These are phyloP conservation scores for Cucumis cinereus DNA, from an alignment of 306 rosid species.

Conservation along the genomic window DNA sequence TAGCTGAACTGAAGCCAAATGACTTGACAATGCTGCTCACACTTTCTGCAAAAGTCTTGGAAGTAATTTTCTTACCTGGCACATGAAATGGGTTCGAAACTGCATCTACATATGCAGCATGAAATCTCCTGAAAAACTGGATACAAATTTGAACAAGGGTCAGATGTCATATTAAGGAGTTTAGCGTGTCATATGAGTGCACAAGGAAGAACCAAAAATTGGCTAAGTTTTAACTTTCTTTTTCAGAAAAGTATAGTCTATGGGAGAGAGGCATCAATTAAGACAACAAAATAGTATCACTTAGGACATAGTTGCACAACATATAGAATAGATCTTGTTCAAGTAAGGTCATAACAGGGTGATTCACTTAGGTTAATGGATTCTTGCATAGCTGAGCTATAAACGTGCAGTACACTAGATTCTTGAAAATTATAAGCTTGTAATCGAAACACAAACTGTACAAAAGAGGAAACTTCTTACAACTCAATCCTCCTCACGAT, in stretches of 20 bases:
- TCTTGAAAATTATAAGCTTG: background rate
- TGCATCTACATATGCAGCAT: constrained; percentile 82
- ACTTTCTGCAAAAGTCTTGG: constrained; percentile 76
- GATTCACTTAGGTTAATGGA: no score
- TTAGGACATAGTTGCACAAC: no score
- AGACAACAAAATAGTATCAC: background rate
- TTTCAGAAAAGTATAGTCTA: background rate
- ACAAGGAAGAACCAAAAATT: background rate
- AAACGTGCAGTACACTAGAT: no score
- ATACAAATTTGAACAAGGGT: constrained; percentile 1
- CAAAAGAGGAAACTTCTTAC: background rate
- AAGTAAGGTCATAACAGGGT: no score
- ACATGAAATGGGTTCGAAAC: constrained; percentile 90
- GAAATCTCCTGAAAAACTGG: constrained; percentile 86
- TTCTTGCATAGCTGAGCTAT: no score
- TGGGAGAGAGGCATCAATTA: background rate
- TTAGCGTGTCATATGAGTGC: background rate
- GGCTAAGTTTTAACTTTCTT: background rate
- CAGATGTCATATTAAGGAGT: background rate
- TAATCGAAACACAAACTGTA: background rate
- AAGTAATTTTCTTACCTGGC: constrained; percentile 88
- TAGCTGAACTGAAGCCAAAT: constrained; percentile 59
- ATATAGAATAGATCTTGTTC: background rate
- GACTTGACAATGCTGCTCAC: constrained; percentile 90
- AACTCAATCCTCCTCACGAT: background rate